Conservation (phyloP, 2,329 filamentous ascomycete genomes). For the Didymella sp. region DNA sequence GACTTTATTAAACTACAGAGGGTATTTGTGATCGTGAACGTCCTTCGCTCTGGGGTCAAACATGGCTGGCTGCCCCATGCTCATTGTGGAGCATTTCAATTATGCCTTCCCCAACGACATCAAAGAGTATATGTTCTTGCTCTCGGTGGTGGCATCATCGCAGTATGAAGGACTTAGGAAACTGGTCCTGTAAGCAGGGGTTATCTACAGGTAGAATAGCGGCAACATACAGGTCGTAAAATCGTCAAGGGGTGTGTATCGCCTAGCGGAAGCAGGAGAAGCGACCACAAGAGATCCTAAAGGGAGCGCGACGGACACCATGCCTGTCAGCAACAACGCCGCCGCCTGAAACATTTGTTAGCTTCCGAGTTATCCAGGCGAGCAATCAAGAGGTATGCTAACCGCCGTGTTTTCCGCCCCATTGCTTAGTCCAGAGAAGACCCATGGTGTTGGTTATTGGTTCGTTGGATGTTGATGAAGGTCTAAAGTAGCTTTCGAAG, state of each 20-base stretch:
- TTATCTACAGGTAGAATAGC: not conserved
- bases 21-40: not conserved
- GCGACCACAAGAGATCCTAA: slow-evolving; percentile 58
- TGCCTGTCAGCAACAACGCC: slow-evolving; percentile 61
- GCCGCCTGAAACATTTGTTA: slow-evolving; percentile 50
- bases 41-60: not conserved
- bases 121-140: not conserved
- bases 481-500: not conserved
- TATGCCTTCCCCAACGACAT: not conserved
- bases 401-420: slow-evolving; percentile 54
- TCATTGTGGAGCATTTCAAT: not conserved
- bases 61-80: not conserved
- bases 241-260: slow-evolving; percentile 23
- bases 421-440: slow-evolving; percentile 58
- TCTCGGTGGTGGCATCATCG: slow-evolving; percentile 3
- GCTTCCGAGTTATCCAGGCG: slow-evolving; percentile 22
- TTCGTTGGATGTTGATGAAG: slow-evolving; percentile 20
- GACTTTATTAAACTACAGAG: slow-evolving; percentile 7
- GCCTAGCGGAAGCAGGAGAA: slow-evolving; percentile 62
- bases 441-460: slow-evolving; percentile 44
- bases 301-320: slow-evolving; percentile 59
- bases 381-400: slow-evolving; percentile 27
- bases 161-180: not conserved
- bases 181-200: slow-evolving; percentile 5
- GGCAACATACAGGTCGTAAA: slow-evolving; percentile 35